Conservation (phyloP, 371 early-diverging fungal genomes). For the Polyrhizophydium stewartii region DNA sequence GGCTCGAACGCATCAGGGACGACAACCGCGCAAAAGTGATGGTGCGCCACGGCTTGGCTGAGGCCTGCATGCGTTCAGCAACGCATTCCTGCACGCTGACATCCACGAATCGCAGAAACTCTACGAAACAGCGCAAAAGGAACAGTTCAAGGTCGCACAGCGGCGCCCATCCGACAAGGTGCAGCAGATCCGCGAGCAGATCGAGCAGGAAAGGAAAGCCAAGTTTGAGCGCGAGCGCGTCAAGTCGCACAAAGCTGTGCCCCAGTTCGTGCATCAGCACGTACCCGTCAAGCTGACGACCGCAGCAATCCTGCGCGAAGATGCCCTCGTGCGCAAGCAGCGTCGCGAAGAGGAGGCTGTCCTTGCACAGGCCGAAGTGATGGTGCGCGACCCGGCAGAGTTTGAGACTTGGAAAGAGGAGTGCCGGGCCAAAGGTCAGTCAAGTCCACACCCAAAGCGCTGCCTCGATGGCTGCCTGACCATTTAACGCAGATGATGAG, state of each 20-base stretch:
- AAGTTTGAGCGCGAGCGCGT: conserved; percentile 3
- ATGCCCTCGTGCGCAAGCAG: conserved; percentile 32
- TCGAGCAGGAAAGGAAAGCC: not conserved
- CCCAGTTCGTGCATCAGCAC: conserved; percentile 5
- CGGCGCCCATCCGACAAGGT: conserved; percentile 14
- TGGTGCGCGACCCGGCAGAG: conserved; percentile 29
- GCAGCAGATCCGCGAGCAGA: conserved; percentile 2
- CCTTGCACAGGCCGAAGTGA: conserved; percentile 25
- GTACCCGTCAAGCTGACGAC: conserved; percentile 37
- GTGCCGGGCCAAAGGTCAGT: conserved; percentile 23
- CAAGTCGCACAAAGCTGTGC: conserved; percentile 13
- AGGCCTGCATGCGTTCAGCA: too few relatives aligned
- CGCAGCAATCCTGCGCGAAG: conserved; percentile 42
- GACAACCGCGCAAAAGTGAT: not conserved
- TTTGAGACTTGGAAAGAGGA: conserved; percentile 33
- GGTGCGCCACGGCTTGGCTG: not conserved
- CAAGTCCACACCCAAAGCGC: not conserved
- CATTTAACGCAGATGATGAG: conserved; percentile 25
- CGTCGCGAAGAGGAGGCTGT: conserved; percentile 20
- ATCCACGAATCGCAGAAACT: conserved; percentile 11
- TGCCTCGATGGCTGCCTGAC: not conserved
- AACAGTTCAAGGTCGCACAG: conserved; percentile 25
- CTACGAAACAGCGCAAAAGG: conserved; percentile 16
- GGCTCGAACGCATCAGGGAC: not conserved
- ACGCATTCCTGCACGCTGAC: not conserved